Evolutionary conservation across 2,329 filamentous ascomycete genomes (phyloP).

Genomic region (Leptodontidium sp.): DNA sequence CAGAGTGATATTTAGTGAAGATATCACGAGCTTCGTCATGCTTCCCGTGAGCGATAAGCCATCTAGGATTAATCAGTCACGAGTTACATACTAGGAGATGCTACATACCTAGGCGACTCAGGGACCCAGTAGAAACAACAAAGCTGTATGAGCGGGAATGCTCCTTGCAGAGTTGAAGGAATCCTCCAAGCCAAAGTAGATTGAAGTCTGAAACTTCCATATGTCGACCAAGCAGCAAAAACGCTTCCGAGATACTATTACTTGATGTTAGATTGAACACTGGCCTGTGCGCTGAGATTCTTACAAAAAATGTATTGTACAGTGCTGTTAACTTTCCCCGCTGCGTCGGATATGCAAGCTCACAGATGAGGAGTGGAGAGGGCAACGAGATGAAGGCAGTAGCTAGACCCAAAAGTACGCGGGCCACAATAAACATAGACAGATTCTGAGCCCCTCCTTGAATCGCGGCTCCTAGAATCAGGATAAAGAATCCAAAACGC

Average conservation of each 20-base stretch:
- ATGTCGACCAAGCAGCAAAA: slow-evolving; percentile 54
- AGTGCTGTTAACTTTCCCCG: slow-evolving; percentile 43
- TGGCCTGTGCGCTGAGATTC: neutral
- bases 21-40: slow-evolving; percentile 59
- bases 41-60: slow-evolving; percentile 56
- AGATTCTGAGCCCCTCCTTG: slow-evolving; percentile 50
- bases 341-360: slow-evolving; percentile 50
- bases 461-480: slow-evolving; percentile 49
- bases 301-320: slow-evolving; percentile 17
- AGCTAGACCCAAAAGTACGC: slow-evolving; percentile 50
- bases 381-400: slow-evolving; percentile 52
- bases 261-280: neutral
- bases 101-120: slow-evolving; percentile 21
- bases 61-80: slow-evolving; percentile 48
- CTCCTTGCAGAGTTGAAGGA: slow-evolving; percentile 47
- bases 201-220: slow-evolving; percentile 45
- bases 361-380: slow-evolving; percentile 49
- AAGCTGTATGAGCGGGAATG: slow-evolving; percentile 54
- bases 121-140: slow-evolving; percentile 16
- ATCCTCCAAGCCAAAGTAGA: slow-evolving; percentile 41
- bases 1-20: slow-evolving; percentile 61
- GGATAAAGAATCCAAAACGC: slow-evolving; percentile 46
- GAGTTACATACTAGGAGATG: too few species aligned
- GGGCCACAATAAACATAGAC: slow-evolving; percentile 49
- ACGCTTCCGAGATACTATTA: slow-evolving; percentile 49